phyloP scores from a whole-genome alignment of 331 rosid genomes.

The Stylosanthes scabra region DNA sequence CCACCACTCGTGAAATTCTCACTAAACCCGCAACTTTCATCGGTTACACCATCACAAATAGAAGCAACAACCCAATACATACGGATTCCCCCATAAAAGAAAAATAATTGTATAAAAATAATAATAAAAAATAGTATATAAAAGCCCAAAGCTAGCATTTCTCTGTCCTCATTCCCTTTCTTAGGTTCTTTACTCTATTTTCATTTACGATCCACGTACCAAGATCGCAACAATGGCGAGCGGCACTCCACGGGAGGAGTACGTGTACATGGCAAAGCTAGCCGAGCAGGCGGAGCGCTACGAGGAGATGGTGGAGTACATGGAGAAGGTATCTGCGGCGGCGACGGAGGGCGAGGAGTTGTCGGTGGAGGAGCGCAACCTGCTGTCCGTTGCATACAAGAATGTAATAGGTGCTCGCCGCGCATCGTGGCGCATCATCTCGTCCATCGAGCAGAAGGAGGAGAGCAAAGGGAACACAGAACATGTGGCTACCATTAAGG shows the following conservation, averaged over 20 bases:
- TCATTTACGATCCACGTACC: not conserved
- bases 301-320: conserved; percentile 98
- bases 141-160: conserved; percentile 23
- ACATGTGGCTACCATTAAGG: conserved; percentile 81
- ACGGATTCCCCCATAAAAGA: conserved; percentile 34
- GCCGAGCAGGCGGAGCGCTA: conserved; percentile 99
- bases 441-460: conserved; percentile 97
- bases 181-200: not conserved
- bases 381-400: conserved; percentile 92
- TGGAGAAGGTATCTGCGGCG: conserved; percentile 88
- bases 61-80: conserved; percentile 27
- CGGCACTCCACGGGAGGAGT: conserved; percentile 81
- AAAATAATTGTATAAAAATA: too few relatives aligned
- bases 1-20: conserved; percentile 5
- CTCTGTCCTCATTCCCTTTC: conserved; percentile 8
- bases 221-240: conserved; percentile 65
- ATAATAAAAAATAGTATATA: too few relatives aligned
- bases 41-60: conserved; percentile 39
- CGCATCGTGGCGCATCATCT: conserved; percentile 92
- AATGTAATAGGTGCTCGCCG: conserved; percentile 95
- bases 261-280: conserved; percentile 97
- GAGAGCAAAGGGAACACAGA: conserved; percentile 97
- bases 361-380: conserved; percentile 86
- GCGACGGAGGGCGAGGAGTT: conserved; percentile 79
- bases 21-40: conserved; percentile 53